Percentiles rank a stretch among this genome's conserved stretches.
phyloP scores from a whole-genome alignment of 257 asterid species.

The Solanum dulcamara region DNA sequence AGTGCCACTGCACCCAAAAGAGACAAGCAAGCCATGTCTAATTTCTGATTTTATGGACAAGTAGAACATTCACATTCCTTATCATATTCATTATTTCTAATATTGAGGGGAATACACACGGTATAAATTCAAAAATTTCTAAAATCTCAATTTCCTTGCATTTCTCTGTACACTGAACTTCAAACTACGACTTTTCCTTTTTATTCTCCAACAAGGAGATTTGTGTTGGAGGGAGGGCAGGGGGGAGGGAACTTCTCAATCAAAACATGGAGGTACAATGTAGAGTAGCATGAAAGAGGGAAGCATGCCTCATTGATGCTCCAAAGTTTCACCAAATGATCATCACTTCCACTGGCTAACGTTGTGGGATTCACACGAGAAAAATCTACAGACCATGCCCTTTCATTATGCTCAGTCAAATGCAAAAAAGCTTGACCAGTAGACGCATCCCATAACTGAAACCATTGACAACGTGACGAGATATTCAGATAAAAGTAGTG shows the following conservation, averaged over 20 bases:
- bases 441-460: slow-evolving; percentile 92
- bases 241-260: background rate
- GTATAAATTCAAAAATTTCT: background rate
- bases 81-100: background rate
- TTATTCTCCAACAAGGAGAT: background rate
- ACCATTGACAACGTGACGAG: slow-evolving; percentile 17
- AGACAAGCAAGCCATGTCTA: background rate
- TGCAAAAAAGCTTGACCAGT: slow-evolving; percentile 62
- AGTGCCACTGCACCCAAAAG: background rate
- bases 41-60: background rate
- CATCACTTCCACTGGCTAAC: slow-evolving; percentile 91
- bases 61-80: background rate
- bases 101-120: background rate
- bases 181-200: background rate
- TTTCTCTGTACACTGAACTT: background rate
- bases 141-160: background rate
- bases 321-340: slow-evolving; percentile 85
- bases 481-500: background rate
- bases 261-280: background rate
- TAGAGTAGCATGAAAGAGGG: slow-evolving; percentile 4
- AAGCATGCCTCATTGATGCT: slow-evolving; percentile 66
- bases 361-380: slow-evolving; percentile 70
- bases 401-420: slow-evolving; percentile 56
- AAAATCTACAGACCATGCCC: slow-evolving; percentile 98
- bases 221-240: background rate